phyloP scores from a whole-genome alignment of 768 basidiomycete species.

The Suillus discolor region DNA sequence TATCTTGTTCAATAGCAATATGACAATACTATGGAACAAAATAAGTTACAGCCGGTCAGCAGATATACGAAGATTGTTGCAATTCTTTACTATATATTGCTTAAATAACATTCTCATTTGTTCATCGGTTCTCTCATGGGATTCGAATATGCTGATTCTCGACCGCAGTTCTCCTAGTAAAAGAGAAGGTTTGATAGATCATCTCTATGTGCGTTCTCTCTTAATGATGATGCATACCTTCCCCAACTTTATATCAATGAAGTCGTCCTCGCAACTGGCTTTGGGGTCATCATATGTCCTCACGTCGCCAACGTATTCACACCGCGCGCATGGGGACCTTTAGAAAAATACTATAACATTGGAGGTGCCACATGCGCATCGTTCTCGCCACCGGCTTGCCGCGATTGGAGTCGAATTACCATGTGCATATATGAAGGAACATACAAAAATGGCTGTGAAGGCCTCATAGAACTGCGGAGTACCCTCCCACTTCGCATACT shows the following conservation, averaged over 20 bases:
- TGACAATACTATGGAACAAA: too few relatives aligned
- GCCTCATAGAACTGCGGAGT: conserved; percentile 83
- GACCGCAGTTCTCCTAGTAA: conserved; percentile 73
- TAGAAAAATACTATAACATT: conserved; percentile 66
- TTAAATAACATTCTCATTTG: too few relatives aligned
- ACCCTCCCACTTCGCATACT: conserved; percentile 73
- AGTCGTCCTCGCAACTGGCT: conserved; percentile 85
- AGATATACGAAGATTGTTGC: too few relatives aligned
- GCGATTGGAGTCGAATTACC: conserved; percentile 96
- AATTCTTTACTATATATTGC: too few relatives aligned
- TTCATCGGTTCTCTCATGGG: too few relatives aligned
- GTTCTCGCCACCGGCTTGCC: conserved; percentile 89
- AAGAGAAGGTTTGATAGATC: conserved; percentile 63
- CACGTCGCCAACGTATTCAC: conserved; percentile 71
- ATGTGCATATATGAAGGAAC: conserved; percentile 76
- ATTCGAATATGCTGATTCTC: not conserved
- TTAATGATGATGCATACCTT: not conserved
- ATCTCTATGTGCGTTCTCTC: not conserved
- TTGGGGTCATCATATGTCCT: conserved; percentile 66
- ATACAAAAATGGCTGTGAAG: conserved; percentile 67
- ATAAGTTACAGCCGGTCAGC: too few relatives aligned
- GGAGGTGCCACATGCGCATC: conserved; percentile 82
- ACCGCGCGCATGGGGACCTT: conserved; percentile 70
- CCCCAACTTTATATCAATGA: conserved; percentile 87
- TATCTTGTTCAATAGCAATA: too few relatives aligned